Evolutionary conservation across 2,329 filamentous ascomycete genomes (phyloP), one percentile per base, ranked within the genome.

Genomic region (Fusarium abutilonis): DNA sequence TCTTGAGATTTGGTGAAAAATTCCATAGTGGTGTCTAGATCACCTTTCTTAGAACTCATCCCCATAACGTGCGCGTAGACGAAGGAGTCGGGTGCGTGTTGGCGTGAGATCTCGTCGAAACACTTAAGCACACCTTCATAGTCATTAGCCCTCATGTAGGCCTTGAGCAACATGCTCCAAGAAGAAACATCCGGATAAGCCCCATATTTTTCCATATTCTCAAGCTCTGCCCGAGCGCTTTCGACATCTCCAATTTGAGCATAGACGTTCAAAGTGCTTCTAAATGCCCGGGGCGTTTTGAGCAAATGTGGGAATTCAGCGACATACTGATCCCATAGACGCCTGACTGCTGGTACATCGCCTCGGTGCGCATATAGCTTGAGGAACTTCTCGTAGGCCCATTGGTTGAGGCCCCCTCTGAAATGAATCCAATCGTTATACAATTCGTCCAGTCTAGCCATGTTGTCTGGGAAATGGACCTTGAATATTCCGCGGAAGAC

Each of bases 131-230:
- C 89, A 6, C 85, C 84, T n/a, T 86, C 79, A 39, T 91, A 83
- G 70, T 95, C 86, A 43, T 86, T 82, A 1, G 84, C 83, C 65
- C 86, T 86, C 15, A 83, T 82, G 74, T 93, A 85, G 3, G 89
- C 88, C 68, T 89, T 86, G 41, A 98, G 79, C 26, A 97, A 75
- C 19, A 88, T 87, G 70, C 96, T 96, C 89, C 90, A 96, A 61
- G 84, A 86, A 32, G 80, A 73, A 2, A 82, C 73, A 62, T 86
- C 85, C 7, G 88, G 89, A 38, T 78, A 64, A 14, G 89, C 67
- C 1, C 78, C 75, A 68, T 87, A 88, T 45, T 85, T 67, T 21
- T 73, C 71, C 52, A 95, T 85, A n/a, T 82, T 79, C 42, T 85
- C 71, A 59, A 97, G 89, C 32, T 88, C 83, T 17, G 78, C 73